phyloP scores from a whole-genome alignment of 148 eudicot genomes.

The Vaccinium darrowii region DNA sequence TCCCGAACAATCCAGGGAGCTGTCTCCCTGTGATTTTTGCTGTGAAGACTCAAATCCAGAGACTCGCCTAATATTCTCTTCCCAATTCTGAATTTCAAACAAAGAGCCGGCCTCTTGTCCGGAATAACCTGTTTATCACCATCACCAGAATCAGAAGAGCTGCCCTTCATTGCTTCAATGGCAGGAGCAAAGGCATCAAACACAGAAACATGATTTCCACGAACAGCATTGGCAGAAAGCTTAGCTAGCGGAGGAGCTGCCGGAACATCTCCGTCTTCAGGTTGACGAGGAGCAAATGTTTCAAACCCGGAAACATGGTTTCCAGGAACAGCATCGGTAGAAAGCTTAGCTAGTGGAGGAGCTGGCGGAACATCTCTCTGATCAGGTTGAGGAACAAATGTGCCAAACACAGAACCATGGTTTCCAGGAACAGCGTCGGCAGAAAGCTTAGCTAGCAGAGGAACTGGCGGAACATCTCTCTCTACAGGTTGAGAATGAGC shows the following conservation, averaged over 20 bases:
- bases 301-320: constrained; percentile 47
- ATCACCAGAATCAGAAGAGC: constrained; percentile 37
- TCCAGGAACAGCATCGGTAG: constrained; percentile 21
- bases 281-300: constrained; percentile 55
- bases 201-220: constrained; percentile 44
- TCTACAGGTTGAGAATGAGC: constrained; percentile 47
- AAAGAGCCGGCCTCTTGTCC: constrained; percentile 50
- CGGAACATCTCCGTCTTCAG: constrained; percentile 32
- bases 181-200: constrained; percentile 72
- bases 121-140: constrained; percentile 37
- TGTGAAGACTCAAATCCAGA: constrained; percentile 56
- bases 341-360: constrained; percentile 36
- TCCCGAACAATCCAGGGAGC: constrained; percentile 42
- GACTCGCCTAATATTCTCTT: constrained; percentile 65
- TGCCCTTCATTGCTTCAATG: constrained; percentile 60
- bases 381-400: constrained; percentile 40
- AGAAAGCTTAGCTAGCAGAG: constrained; percentile 34
- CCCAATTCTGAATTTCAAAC: constrained; percentile 59
- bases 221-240: constrained; percentile 22
- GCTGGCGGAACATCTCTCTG: constrained; percentile 36
- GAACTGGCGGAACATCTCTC: constrained; percentile 33
- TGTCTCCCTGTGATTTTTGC: constrained; percentile 27
- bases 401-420: constrained; percentile 47
- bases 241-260: constrained; percentile 35
- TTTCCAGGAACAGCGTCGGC: constrained; percentile 29